Percentiles rank a stretch among this genome's conserved stretches.
Evolutionary conservation across 2,329 filamentous ascomycete genomes (phyloP).

Genomic region (Aspergillus novofumigatus): DNA sequence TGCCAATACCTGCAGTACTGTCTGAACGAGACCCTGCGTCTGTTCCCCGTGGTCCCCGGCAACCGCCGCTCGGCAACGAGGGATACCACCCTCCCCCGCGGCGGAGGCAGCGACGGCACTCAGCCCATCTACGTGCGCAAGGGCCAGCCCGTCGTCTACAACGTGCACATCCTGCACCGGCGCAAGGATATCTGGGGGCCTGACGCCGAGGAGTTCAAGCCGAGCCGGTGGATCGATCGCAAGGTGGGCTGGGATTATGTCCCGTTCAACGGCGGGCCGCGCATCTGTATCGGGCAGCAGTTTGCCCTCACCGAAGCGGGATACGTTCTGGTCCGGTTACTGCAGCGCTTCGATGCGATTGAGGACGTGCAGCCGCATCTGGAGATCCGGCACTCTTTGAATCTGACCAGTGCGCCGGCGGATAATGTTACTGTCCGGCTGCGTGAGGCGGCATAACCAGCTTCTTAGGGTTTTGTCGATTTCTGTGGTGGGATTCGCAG

Average conservation of each 20-base stretch:
- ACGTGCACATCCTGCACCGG: slow-evolving; percentile 68
- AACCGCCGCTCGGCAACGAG: slow-evolving; percentile 39
- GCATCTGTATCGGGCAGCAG: slow-evolving; percentile 75
- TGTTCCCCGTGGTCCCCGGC: slow-evolving; percentile 45
- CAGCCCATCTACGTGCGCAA: slow-evolving; percentile 63
- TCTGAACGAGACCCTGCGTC: slow-evolving; percentile 40
- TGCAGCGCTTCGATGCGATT: slow-evolving; percentile 66
- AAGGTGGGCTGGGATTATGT: slow-evolving; percentile 64
- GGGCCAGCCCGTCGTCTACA: slow-evolving; percentile 63
- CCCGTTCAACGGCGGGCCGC: slow-evolving; percentile 70
- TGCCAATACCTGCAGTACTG: slow-evolving; percentile 36
- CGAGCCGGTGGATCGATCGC: slow-evolving; percentile 68
- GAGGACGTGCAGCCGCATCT: slow-evolving; percentile 32
- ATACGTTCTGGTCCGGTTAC: slow-evolving; percentile 67
- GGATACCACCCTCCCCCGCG: slow-evolving; percentile 43
- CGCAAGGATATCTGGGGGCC: slow-evolving; percentile 49
- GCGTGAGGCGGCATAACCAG: neutral
- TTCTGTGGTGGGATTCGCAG: neutral
- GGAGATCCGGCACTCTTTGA: neutral
- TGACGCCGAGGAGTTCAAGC: slow-evolving; percentile 53
- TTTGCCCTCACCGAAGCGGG: slow-evolving; percentile 68
- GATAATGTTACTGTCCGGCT: neutral
- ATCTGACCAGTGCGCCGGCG: neutral
- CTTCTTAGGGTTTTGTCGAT: neutral
- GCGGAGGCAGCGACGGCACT: slow-evolving; percentile 59